A percentile compares a stretch with the other conserved stretches of the same genome.
phyloP scores from a whole-genome alignment of 129 eudicot genomes.

The Lactuca saligna region DNA sequence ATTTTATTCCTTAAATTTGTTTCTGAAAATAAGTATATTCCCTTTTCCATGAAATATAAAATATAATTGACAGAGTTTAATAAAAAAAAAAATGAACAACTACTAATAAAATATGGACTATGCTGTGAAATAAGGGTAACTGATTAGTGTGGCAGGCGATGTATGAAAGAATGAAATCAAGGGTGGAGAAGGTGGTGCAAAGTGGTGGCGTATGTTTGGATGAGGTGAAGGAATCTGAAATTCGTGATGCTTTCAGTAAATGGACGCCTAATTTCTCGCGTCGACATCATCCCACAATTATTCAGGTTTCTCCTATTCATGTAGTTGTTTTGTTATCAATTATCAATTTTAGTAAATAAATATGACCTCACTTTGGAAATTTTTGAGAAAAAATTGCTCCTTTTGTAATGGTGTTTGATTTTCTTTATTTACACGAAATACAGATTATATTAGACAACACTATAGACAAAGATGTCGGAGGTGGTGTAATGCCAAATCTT shows the following conservation, averaged over 20 bases:
- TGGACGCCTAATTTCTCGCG: slow-evolving; percentile 54
- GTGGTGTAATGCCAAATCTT: slow-evolving; percentile 53
- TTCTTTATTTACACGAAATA: background rate
- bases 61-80: too few species aligned
- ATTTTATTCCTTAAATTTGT: background rate
- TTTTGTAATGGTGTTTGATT: too few species aligned
- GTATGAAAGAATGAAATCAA: slow-evolving; percentile 51
- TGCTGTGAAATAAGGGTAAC: too few species aligned
- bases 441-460: slow-evolving; percentile 15
- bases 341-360: too few species aligned
- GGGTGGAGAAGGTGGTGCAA: slow-evolving; percentile 47
- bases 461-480: slow-evolving; percentile 35
- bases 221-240: slow-evolving; percentile 24
- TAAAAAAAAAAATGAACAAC: too few species aligned
- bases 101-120: too few species aligned
- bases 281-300: slow-evolving; percentile 60
- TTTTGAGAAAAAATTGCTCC: too few species aligned
- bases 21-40: too few species aligned
- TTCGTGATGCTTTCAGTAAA: slow-evolving; percentile 37
- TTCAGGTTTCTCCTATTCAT: slow-evolving; percentile 42
- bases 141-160: slow-evolving; percentile 21
- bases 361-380: too few species aligned
- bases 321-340: too few species aligned
- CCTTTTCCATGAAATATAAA: too few species aligned
- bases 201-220: slow-evolving; percentile 36